These are phyloP conservation scores for Diaporthe destruens DNA, from an alignment of 2,329 filamentous ascomycete species.

Conservation along the genomic window DNA sequence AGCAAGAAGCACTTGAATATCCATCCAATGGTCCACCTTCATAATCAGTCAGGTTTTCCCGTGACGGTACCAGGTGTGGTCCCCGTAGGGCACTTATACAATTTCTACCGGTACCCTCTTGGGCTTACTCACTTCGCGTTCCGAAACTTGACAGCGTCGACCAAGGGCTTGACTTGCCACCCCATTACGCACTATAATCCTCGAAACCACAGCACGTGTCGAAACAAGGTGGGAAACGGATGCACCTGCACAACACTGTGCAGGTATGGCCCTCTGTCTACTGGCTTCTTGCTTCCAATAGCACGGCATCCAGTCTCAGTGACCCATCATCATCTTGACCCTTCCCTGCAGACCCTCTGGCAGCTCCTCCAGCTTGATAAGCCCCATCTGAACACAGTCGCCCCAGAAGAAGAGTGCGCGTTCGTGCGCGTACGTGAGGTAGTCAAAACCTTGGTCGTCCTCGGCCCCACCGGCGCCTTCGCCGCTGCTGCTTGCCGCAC, in stretches of 20 bases:
- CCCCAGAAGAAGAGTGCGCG: conserved; percentile 95
- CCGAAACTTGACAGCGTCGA: not conserved
- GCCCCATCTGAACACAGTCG: conserved; percentile 82
- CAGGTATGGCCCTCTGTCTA: too few relatives aligned
- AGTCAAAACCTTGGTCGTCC: conserved; percentile 87
- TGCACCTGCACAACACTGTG: too few relatives aligned
- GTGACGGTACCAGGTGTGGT: not conserved
- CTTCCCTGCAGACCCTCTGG: conserved; percentile 73
- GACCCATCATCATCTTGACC: conserved; percentile 77
- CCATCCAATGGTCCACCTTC: not conserved
- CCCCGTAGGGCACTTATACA: not conserved
- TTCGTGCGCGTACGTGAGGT: conserved; percentile 90
- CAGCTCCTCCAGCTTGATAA: conserved; percentile 81
- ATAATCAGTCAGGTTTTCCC: not conserved
- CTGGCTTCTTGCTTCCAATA: not conserved
- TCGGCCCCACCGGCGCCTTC: conserved; percentile 58
- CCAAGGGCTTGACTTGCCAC: not conserved
- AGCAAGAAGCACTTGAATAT: not conserved
- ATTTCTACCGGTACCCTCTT: not conserved
- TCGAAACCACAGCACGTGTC: not conserved
- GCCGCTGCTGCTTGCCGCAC: conserved; percentile 46
- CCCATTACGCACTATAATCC: not conserved
- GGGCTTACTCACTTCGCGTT: not conserved
- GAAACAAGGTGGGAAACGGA: too few relatives aligned
- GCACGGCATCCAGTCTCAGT: conserved; percentile 55